These are phyloP conservation scores for Geranomyces variabilis DNA, from an alignment of 192 early-diverging fungal genomes.

Conservation along the genomic window DNA sequence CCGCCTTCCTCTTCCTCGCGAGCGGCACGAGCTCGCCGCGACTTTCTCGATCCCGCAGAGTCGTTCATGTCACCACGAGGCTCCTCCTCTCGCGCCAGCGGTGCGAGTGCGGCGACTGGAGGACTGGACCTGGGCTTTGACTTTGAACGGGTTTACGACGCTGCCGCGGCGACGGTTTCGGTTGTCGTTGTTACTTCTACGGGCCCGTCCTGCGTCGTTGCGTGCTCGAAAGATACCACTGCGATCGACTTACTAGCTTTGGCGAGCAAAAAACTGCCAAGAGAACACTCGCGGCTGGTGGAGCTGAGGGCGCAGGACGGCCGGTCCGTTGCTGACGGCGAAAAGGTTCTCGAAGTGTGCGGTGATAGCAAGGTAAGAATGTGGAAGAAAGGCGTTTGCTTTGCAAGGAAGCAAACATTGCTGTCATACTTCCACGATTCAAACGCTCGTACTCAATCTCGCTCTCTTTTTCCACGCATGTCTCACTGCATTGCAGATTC, in stretches of 20 bases:
- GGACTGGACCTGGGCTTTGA: background rate
- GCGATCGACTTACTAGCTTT: conserved; percentile 3
- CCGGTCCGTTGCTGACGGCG: conserved; percentile 25
- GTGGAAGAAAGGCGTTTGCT: background rate
- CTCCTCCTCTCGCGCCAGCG: background rate
- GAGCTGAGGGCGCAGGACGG: conserved; percentile 42
- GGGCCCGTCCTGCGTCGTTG: conserved; percentile 17
- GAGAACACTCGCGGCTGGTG: conserved; percentile 24
- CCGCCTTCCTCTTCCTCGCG: background rate
- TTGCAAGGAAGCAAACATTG: background rate
- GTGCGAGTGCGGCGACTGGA: background rate
- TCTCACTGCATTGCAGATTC: conserved; percentile 13
- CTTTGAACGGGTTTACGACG: conserved; percentile 8
- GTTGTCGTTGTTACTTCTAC: conserved; percentile 30
- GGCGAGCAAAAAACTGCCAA: conserved; percentile 5
- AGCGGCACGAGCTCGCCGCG: background rate
- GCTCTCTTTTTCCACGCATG: background rate
- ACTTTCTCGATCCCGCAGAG: background rate
- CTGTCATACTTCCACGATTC: background rate
- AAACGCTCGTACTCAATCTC: background rate
- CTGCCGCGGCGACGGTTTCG: background rate
- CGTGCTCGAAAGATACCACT: conserved; percentile 1
- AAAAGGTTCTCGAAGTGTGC: conserved; percentile 42
- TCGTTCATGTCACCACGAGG: background rate
- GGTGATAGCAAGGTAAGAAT: conserved; percentile 40